Percentiles rank a stretch among this genome's conserved stretches.
phyloP scores from a whole-genome alignment of 768 basidiomycete species.

The Collybiopsis luxurians region DNA sequence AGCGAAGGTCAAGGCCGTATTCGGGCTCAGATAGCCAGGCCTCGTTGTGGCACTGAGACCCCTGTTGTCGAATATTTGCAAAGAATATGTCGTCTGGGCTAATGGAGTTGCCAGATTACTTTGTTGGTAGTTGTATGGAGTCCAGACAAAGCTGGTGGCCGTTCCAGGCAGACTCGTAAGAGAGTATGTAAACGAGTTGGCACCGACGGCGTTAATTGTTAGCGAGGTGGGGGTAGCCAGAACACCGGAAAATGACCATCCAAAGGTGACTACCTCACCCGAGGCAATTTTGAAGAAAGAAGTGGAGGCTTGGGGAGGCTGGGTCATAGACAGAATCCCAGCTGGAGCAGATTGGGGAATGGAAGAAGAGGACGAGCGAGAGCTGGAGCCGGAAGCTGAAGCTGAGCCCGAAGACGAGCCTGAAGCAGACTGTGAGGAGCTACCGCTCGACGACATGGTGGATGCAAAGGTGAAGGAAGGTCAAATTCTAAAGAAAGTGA shows the following conservation, averaged over 20 bases:
- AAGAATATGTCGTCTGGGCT: conserved; percentile 71
- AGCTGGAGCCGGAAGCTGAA: conserved; percentile 4
- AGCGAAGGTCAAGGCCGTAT: conserved; percentile 73
- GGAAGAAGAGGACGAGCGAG: conserved; percentile 2
- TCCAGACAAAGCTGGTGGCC: conserved; percentile 76
- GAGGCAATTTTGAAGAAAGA: conserved; percentile 89
- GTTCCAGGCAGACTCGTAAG: conserved; percentile 79
- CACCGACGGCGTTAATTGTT: conserved; percentile 79
- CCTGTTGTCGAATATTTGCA: conserved; percentile 80
- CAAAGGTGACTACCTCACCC: conserved; percentile 77
- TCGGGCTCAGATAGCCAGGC: conserved; percentile 68
- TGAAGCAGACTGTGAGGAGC: not conserved
- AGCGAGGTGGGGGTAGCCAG: conserved; percentile 68
- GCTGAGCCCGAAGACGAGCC: not conserved
- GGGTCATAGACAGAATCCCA: conserved; percentile 70
- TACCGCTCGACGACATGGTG: not conserved
- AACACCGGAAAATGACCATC: conserved; percentile 84
- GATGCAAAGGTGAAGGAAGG: not conserved
- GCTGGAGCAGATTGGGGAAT: conserved; percentile 55
- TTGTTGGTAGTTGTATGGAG: conserved; percentile 72
- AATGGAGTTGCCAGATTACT: conserved; percentile 60
- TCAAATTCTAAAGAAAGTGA: too few species aligned
- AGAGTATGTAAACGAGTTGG: conserved; percentile 87
- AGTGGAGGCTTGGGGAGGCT: conserved; percentile 77
- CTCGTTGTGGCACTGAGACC: conserved; percentile 59